Percentiles rank a stretch among this genome's conserved stretches.
phyloP scores from a whole-genome alignment of 768 basidiomycete genomes.

The Lactarius psammicola region DNA sequence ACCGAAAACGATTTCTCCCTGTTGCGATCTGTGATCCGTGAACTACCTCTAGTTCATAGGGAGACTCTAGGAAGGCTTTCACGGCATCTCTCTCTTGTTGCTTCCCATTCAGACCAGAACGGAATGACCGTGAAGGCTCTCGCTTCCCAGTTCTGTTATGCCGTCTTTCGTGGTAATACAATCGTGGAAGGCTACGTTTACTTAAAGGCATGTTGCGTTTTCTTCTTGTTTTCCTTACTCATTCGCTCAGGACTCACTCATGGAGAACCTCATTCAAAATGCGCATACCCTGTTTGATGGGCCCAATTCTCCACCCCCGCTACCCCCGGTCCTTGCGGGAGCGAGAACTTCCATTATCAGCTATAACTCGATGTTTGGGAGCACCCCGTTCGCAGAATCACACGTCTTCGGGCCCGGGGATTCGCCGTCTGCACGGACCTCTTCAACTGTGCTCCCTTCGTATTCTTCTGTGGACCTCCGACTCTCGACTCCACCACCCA shows the following conservation, averaged over 20 bases:
- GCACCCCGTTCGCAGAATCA: too few relatives aligned
- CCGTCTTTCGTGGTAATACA: slow-evolving; percentile 91
- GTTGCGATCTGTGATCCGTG: slow-evolving; percentile 77
- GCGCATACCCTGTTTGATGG: slow-evolving; percentile 68
- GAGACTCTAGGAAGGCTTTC: slow-evolving; percentile 75
- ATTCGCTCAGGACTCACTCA: slow-evolving; percentile 54
- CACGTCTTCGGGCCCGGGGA: too few relatives aligned
- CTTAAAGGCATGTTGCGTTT: slow-evolving; percentile 54
- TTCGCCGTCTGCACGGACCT: not conserved
- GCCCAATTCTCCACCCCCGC: slow-evolving; percentile 47
- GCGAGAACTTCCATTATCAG: too few relatives aligned
- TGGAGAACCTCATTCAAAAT: slow-evolving; percentile 83
- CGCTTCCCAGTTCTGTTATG: slow-evolving; percentile 84
- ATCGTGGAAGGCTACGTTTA: slow-evolving; percentile 77
- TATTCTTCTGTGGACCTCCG: too few relatives aligned
- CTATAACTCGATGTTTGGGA: too few relatives aligned
- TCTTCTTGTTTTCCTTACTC: not conserved
- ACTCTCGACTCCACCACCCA: too few relatives aligned
- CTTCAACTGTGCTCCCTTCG: not conserved
- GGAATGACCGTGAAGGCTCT: slow-evolving; percentile 95
- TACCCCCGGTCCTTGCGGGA: slow-evolving; percentile 52
- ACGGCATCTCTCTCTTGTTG: slow-evolving; percentile 79
- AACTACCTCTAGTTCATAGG: slow-evolving; percentile 80
- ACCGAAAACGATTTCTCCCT: slow-evolving; percentile 64
- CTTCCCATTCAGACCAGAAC: slow-evolving; percentile 64